Percentiles rank a stretch among this genome's conserved stretches.
Conservation (phyloP, 2,329 filamentous ascomycete genomes). For the Orbilia blumenaviensis region DNA sequence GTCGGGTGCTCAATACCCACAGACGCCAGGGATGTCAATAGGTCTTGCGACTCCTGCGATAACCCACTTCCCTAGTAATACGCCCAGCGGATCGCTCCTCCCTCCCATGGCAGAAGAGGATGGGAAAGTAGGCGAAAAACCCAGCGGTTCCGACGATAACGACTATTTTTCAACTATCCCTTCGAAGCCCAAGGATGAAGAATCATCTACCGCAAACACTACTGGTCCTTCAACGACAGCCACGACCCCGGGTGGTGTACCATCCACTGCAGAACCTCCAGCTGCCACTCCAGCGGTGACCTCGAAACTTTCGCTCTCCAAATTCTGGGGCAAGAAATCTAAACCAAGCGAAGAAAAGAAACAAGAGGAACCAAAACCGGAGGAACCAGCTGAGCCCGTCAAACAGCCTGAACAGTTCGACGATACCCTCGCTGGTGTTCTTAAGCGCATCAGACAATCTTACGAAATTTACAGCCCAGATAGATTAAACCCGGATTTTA, state of each 20-base stretch:
- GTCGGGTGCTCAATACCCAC: slow-evolving; percentile 68
- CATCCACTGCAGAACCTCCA: slow-evolving; percentile 40
- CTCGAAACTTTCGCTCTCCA: slow-evolving; percentile 61
- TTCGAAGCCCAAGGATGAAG: slow-evolving; percentile 65
- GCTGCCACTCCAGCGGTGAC: slow-evolving; percentile 63
- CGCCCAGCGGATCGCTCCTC: slow-evolving; percentile 61
- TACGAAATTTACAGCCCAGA: slow-evolving; percentile 67
- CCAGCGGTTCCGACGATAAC: slow-evolving; percentile 68
- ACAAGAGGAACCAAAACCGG: slow-evolving; percentile 41
- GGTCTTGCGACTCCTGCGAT: slow-evolving; percentile 74
- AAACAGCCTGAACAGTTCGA: slow-evolving; percentile 66
- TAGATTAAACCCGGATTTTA: slow-evolving; percentile 64
- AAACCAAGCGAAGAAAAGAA: slow-evolving; percentile 56
- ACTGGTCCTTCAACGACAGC: slow-evolving; percentile 65
- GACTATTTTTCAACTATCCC: slow-evolving; percentile 80
- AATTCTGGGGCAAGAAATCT: slow-evolving; percentile 71
- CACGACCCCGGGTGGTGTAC: slow-evolving; percentile 7
- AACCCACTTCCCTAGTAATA: slow-evolving; percentile 55
- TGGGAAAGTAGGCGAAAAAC: slow-evolving; percentile 58
- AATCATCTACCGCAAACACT: slow-evolving; percentile 64
- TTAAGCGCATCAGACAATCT: slow-evolving; percentile 76
- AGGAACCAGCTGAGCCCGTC: slow-evolving; percentile 55
- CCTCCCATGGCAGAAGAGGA: slow-evolving; percentile 66
- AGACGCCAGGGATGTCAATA: slow-evolving; percentile 80
- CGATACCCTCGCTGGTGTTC: slow-evolving; percentile 75